Conservation (phyloP, 176 grass and related monocot genomes). For the Raddia guianensis region DNA sequence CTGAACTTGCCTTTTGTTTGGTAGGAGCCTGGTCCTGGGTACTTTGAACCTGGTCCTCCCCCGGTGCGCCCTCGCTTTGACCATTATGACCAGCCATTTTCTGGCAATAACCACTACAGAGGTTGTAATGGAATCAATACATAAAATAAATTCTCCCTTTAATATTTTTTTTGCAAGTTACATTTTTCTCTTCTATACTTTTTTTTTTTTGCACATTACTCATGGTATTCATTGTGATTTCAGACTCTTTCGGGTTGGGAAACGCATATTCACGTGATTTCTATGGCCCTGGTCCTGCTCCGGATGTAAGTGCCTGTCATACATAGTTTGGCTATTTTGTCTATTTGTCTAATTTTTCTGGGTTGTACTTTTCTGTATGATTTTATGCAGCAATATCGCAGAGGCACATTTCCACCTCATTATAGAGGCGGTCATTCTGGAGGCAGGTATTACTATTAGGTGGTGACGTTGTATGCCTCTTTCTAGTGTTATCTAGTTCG, state of each 20-base stretch:
- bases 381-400: slow-evolving; percentile 43
- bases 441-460: slow-evolving; percentile 48
- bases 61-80: slow-evolving; percentile 53
- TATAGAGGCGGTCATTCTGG: slow-evolving; percentile 47
- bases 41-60: slow-evolving; percentile 39
- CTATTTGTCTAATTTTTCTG: slow-evolving; percentile 16
- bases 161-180: neutral
- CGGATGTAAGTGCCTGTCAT: slow-evolving; percentile 43
- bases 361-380: neutral
- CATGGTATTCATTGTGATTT: slow-evolving; percentile 7
- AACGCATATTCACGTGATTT: slow-evolving; percentile 46
- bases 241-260: slow-evolving; percentile 44
- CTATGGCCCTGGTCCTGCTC: slow-evolving; percentile 29
- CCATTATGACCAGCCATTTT: slow-evolving; percentile 40
- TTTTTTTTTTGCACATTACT: neutral
- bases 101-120: slow-evolving; percentile 39
- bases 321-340: neutral
- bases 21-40: slow-evolving; percentile 54
- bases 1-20: slow-evolving; percentile 21
- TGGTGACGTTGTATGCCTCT: slow-evolving; percentile 15
- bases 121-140: slow-evolving; percentile 21
- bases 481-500: neutral
- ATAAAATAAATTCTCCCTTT: neutral
- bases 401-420: slow-evolving; percentile 35
- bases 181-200: neutral